Evolutionary conservation across 768 basidiomycete species (phyloP).

Genomic region (Boletellus sp.): DNA sequence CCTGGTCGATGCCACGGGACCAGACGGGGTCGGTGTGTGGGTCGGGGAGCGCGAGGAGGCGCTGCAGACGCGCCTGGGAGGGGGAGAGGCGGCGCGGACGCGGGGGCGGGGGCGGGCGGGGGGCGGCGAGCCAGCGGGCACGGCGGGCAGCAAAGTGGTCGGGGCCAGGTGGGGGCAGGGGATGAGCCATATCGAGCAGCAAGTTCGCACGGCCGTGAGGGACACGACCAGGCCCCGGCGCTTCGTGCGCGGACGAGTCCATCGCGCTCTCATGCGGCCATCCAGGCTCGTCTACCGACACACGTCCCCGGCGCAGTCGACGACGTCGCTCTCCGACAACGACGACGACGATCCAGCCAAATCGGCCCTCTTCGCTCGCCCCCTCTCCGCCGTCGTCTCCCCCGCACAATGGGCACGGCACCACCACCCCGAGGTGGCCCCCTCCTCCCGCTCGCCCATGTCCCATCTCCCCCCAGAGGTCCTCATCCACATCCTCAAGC

Average conservation of each 20-base stretch:
- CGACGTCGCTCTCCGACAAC: constrained; percentile 75
- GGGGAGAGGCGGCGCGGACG: constrained; percentile 31
- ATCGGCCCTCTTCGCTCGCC: constrained; percentile 37
- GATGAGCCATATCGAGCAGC: constrained; percentile 23
- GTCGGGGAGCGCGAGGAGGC: constrained; percentile 44
- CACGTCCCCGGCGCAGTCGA: constrained; percentile 61
- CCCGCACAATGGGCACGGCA: constrained; percentile 63
- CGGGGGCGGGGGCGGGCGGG: constrained; percentile 13
- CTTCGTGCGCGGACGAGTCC: background rate
- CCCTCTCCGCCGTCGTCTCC: constrained; percentile 41
- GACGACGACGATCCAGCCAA: constrained; percentile 62
- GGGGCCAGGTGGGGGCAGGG: constrained; percentile 60
- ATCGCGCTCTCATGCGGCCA: constrained; percentile 20
- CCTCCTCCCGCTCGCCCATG: constrained; percentile 49
- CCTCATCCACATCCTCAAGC: constrained; percentile 86
- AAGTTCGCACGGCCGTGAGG: constrained; percentile 14
- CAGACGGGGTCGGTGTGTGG: constrained; percentile 52
- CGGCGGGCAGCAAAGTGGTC: constrained; percentile 61
- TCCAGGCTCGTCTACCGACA: constrained; percentile 35
- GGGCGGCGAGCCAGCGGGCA: constrained; percentile 52
- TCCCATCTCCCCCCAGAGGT: constrained; percentile 82
- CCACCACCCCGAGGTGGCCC: constrained; percentile 33
- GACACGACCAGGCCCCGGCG: background rate
- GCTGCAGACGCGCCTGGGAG: constrained; percentile 47
- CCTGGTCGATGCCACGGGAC: constrained; percentile 52